Evolutionary conservation across 345 rosid species (phyloP).

Genomic region (Firmiana major): DNA sequence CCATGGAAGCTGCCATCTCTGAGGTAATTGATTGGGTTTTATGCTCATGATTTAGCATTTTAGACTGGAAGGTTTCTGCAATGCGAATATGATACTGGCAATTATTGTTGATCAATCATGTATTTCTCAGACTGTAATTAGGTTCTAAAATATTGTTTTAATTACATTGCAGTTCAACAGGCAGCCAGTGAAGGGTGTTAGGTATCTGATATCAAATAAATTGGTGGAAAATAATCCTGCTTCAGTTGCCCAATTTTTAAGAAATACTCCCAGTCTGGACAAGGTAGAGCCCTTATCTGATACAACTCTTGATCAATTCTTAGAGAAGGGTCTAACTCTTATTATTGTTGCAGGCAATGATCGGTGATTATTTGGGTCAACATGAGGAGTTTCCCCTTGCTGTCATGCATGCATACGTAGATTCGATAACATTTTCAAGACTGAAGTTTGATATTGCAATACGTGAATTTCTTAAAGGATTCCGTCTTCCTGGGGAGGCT

Average conservation of each 20-base stretch:
- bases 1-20: slow-evolving; percentile 81
- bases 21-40: slow-evolving; percentile 52
- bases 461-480: slow-evolving; percentile 90
- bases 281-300: slow-evolving; percentile 49
- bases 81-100: neutral
- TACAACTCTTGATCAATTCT: slow-evolving; percentile 16
- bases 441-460: slow-evolving; percentile 86
- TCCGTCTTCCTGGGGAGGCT: slow-evolving; percentile 99
- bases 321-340: slow-evolving; percentile 30
- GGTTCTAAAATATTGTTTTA: slow-evolving; percentile 22
- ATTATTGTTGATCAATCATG: neutral
- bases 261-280: slow-evolving; percentile 63
- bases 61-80: neutral
- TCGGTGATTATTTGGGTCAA: slow-evolving; percentile 95
- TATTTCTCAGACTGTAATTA: slow-evolving; percentile 4
- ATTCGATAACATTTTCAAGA: slow-evolving; percentile 80
- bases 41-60: neutral
- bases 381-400: slow-evolving; percentile 97
- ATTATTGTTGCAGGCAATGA: slow-evolving; percentile 67
- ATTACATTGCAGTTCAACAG: slow-evolving; percentile 80
- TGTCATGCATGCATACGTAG: slow-evolving; percentile 98
- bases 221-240: slow-evolving; percentile 73
- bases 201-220: slow-evolving; percentile 69
- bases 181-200: slow-evolving; percentile 71
- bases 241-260: slow-evolving; percentile 85